Conservation (phyloP, 2,329 filamentous ascomycete species). For the Hypoxylon sp. region DNA sequence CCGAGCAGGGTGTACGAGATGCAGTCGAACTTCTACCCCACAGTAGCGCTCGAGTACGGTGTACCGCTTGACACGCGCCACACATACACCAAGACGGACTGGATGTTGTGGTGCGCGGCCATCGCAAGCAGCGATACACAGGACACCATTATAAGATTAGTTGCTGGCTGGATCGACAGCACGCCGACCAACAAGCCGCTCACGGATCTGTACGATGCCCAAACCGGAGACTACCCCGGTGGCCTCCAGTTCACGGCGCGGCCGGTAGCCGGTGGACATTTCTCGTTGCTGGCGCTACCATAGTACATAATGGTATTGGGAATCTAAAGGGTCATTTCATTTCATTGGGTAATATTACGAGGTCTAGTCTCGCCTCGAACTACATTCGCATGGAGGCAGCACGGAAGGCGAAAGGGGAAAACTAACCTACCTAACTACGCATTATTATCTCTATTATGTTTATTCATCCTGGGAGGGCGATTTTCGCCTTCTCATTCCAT, state of each 20-base stretch:
- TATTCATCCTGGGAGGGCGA: neutral
- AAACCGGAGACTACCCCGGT: conserved; percentile 75
- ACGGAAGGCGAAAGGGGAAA: conserved; percentile 21
- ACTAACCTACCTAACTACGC: conserved; percentile 8
- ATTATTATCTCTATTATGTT: conserved; percentile 16
- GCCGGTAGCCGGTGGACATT: conserved; percentile 85
- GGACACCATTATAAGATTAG: conserved; percentile 74
- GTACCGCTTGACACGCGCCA: conserved; percentile 86
- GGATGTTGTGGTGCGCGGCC: conserved; percentile 88
- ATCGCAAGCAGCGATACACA: conserved; percentile 74
- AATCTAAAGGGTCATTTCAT: conserved; percentile 5
- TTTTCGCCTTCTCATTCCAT: conserved; percentile 4
- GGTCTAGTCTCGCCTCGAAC: conserved; percentile 15
- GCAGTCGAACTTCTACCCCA: conserved; percentile 82
- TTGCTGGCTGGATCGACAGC: conserved; percentile 82
- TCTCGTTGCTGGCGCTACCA: conserved; percentile 79
- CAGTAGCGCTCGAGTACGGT: conserved; percentile 81
- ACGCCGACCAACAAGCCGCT: conserved; percentile 79
- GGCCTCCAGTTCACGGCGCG: conserved; percentile 80
- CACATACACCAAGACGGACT: conserved; percentile 87
- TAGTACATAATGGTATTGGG: conserved; percentile 9
- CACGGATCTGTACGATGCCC: conserved; percentile 83
- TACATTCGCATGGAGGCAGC: conserved; percentile 10
- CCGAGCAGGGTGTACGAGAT: conserved; percentile 81
- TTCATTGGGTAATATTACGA: conserved; percentile 10